A percentile compares a stretch with the other conserved stretches of the same genome.
phyloP scores from a whole-genome alignment of 2,329 filamentous ascomycete species.

The Raffaelea arxii region DNA sequence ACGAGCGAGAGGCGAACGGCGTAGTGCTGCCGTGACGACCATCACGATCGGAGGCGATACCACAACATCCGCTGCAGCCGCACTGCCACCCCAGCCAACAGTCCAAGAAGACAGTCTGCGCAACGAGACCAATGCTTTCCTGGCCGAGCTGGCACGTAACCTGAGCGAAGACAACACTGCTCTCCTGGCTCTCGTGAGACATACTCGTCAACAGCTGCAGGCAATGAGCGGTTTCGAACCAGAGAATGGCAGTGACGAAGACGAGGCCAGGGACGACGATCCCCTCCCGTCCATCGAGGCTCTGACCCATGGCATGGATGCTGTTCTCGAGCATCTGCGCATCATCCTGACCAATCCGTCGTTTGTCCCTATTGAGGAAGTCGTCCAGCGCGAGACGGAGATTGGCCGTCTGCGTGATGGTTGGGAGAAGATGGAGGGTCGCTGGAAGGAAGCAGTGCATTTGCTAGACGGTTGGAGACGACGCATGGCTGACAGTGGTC shows the following conservation, averaged over 20 bases:
- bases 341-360: constrained; percentile 87
- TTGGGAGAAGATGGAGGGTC: constrained; percentile 86
- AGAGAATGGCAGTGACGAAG: constrained; percentile 16
- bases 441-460: constrained; percentile 81
- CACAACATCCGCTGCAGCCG: constrained; percentile 11
- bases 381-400: constrained; percentile 84
- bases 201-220: constrained; percentile 61
- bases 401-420: constrained; percentile 74
- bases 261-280: constrained; percentile 14
- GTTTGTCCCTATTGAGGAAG: constrained; percentile 91
- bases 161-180: constrained; percentile 89
- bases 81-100: background rate
- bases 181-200: constrained; percentile 61
- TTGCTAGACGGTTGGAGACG: constrained; percentile 91
- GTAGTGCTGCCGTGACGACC: constrained; percentile 43
- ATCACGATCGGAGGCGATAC: constrained; percentile 49
- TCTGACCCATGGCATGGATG: constrained; percentile 64
- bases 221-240: constrained; percentile 48
- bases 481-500: constrained; percentile 62
- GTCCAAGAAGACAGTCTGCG: constrained; percentile 59
- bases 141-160: constrained; percentile 73
- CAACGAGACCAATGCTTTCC: constrained; percentile 82
- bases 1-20: constrained; percentile 48
- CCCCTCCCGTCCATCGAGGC: constrained; percentile 36
- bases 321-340: constrained; percentile 70